Percentiles rank a stretch among this genome's conserved stretches.
These are phyloP conservation scores for Colletotrichum viniferum DNA, from an alignment of 2,329 filamentous ascomycete species.

Conservation along the genomic window DNA sequence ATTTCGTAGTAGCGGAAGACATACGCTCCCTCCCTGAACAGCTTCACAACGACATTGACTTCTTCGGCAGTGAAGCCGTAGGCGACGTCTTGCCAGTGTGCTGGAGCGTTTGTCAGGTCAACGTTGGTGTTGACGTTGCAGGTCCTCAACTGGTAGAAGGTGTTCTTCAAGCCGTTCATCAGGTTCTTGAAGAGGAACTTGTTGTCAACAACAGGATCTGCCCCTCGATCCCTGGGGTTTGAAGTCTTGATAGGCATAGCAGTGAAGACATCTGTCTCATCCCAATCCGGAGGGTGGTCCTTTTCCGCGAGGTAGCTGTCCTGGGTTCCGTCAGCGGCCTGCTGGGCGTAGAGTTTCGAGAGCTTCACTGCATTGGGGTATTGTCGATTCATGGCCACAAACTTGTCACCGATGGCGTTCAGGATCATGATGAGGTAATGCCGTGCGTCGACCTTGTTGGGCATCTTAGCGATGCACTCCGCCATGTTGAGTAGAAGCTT, in stretches of 20 bases:
- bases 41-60: conserved; percentile 92
- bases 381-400: conserved; percentile 96
- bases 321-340: conserved; percentile 63
- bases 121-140: conserved; percentile 77
- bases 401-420: conserved; percentile 97
- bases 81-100: conserved; percentile 94
- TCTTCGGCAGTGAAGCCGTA: conserved; percentile 98
- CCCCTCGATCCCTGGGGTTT: conserved; percentile 85
- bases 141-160: conserved; percentile 91
- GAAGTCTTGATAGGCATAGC: conserved; percentile 96
- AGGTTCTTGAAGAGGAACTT: conserved; percentile 98
- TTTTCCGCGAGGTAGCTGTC: conserved; percentile 88
- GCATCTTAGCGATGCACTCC: conserved; percentile 93
- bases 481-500: conserved; percentile 98
- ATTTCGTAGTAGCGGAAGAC: conserved; percentile 98
- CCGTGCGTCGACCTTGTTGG: conserved; percentile 90
- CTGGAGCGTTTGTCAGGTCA: conserved; percentile 77
- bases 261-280: conserved; percentile 96
- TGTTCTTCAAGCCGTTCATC: conserved; percentile 93
- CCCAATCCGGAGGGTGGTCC: conserved; percentile 86
- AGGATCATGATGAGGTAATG: conserved; percentile 97
- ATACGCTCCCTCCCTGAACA: conserved; percentile 94
- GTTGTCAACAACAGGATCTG: conserved; percentile 93
- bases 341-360: conserved; percentile 76
- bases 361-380: conserved; percentile 95